Conservation (phyloP, 129 eudicot genomes). For the Daucus carota region DH1_v3.0 NC_030383.2:46282501-46283000, state of each 20-base stretch:
- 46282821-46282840: constrained; percentile 50
- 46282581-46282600: constrained; percentile 86
- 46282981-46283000: constrained; percentile 52
- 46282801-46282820: constrained; percentile 67
- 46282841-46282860: constrained; percentile 48
- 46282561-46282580: constrained; percentile 87
- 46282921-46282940: constrained; percentile 89
- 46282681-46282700: constrained; percentile 3
- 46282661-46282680: not conserved
- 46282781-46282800: constrained; percentile 88
- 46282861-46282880: constrained; percentile 43
- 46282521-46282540: constrained; percentile 72
- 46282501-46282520: constrained; percentile 93
- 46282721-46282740: constrained; percentile 69
- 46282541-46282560: constrained; percentile 57
- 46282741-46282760: constrained; percentile 80
- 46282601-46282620: constrained; percentile 39
- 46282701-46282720: constrained; percentile 62
- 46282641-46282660: not conserved
- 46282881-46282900: constrained; percentile 47
- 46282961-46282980: constrained; percentile 65
- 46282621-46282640: not conserved
- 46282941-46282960: constrained; percentile 52
- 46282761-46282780: constrained; percentile 80
- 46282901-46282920: constrained; percentile 93